Evolutionary conservation across 2,329 filamentous ascomycete genomes (phyloP), one percentile per base, ranked within the genome.

Genomic region (Botryotinia calthae): DNA sequence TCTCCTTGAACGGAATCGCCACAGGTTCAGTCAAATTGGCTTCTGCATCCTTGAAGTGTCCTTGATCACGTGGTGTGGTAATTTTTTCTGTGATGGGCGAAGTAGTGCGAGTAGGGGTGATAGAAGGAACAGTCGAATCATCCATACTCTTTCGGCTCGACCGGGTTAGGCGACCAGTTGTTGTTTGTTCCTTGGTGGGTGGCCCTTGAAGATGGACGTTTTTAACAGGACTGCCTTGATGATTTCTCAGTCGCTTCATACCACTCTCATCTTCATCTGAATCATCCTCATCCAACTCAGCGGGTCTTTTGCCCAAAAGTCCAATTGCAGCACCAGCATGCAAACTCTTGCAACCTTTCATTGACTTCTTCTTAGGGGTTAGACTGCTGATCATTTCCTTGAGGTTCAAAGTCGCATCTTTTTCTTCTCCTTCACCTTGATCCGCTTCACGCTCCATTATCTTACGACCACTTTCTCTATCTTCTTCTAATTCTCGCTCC

Each of bases 371-470:
- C 82, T 92, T 93, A 0, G 93, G 93, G 37, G 91, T 94, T 75
- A 95, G 85, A 72, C 89, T 92, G 74, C 91, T 87, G 74, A 95
- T 95, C 88, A 94, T 91, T 75, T 93, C 91, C 75, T 89, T 91
- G 61, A 95, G 82, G 75, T 89, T 93, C 51, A 90, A 82, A 0
- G 91, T 92, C 4, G 84, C 85, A 75, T 93, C 91, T 64, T 85
- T 87, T 48, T 90, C 88, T 51, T 87, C 86, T 18, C 65, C 65
- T 42, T 84, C 82, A 28, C 80, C 82, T 69, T 84, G 82, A 77
- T 87, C 82, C 9, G 83, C 84, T 76, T 88, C 86, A 46, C 86
- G 84, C 77, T 89, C 85, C 31, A 88, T 82, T 62, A 88, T 86
- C 65, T 83, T 85, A n/a, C 87, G 85, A 16, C 85, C 84, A 77